Conservation (phyloP, 208 protist genomes). For the Acanthamoeba castellanii region DNA sequence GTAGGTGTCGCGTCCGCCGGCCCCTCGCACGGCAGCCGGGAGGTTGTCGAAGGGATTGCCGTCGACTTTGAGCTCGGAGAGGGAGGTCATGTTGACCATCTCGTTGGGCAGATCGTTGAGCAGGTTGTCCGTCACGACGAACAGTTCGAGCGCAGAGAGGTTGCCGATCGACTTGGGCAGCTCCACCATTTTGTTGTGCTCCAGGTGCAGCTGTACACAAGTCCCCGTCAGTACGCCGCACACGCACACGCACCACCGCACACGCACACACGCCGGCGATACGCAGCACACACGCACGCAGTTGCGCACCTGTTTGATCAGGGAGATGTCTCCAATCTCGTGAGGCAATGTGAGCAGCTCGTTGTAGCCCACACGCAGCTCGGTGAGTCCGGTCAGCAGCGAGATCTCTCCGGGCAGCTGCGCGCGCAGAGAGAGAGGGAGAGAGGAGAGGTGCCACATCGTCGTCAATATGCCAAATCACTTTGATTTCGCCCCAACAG, state of each 20-base stretch:
- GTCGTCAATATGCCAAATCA: background rate
- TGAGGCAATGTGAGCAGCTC: slow-evolving; percentile 28
- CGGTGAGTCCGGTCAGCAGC: background rate
- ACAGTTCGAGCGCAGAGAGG: slow-evolving; percentile 53
- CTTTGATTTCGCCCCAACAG: background rate
- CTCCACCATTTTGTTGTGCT: slow-evolving; percentile 74
- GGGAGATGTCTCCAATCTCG: background rate
- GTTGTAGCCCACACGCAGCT: slow-evolving; percentile 41
- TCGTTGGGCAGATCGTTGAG: slow-evolving; percentile 72
- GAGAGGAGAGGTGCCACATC: background rate
- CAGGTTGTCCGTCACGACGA: slow-evolving; percentile 72
- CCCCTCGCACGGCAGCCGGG: slow-evolving; percentile 11
- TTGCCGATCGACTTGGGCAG: slow-evolving; percentile 51
- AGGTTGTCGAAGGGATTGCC: slow-evolving; percentile 71
- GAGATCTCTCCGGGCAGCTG: slow-evolving; percentile 13
- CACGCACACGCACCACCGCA: background rate
- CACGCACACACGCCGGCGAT: too few relatives aligned
- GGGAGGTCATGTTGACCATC: slow-evolving; percentile 69
- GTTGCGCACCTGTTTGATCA: background rate
- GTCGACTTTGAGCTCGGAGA: slow-evolving; percentile 72
- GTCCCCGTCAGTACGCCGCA: background rate
- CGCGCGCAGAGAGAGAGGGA: background rate
- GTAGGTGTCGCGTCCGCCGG: slow-evolving; percentile 68
- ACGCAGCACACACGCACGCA: too few relatives aligned
- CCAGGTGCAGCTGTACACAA: slow-evolving; percentile 47